Evolutionary conservation across 2,329 filamentous ascomycete species (phyloP).

Genomic region (Cordyceps farinosa): DNA sequence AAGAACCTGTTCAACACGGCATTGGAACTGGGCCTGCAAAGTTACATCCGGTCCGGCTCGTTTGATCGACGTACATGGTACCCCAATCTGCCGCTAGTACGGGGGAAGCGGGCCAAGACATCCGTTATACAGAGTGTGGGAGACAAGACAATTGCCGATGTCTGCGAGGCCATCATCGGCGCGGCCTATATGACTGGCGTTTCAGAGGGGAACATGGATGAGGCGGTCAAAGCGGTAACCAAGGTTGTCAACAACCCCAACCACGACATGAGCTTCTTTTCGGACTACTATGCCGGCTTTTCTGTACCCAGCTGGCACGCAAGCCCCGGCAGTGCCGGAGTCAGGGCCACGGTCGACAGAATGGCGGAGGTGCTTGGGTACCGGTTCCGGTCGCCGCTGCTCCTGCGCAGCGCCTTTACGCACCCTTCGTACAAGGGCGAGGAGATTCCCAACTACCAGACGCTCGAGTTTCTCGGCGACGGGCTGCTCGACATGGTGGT

Average conservation of each 20-base stretch:
- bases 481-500: slow-evolving; percentile 81
- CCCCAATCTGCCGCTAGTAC: slow-evolving; percentile 69
- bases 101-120: slow-evolving; percentile 60
- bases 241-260: slow-evolving; percentile 65
- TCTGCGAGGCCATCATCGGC: slow-evolving; percentile 91
- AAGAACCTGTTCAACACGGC: slow-evolving; percentile 81
- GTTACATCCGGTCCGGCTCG: slow-evolving; percentile 76
- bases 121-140: slow-evolving; percentile 61
- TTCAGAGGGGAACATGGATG: slow-evolving; percentile 44
- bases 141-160: slow-evolving; percentile 90
- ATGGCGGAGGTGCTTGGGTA: slow-evolving; percentile 58
- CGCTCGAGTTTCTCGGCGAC: slow-evolving; percentile 89
- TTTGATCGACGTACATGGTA: slow-evolving; percentile 90
- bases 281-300: slow-evolving; percentile 71
- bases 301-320: slow-evolving; percentile 66
- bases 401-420: slow-evolving; percentile 80
- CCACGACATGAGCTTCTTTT: slow-evolving; percentile 66
- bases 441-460: slow-evolving; percentile 80
- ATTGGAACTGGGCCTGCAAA: slow-evolving; percentile 58
- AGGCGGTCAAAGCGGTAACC: slow-evolving; percentile 62
- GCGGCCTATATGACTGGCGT: slow-evolving; percentile 63
- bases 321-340: slow-evolving; percentile 53
- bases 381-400: slow-evolving; percentile 67
- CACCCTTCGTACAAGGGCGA: slow-evolving; percentile 85
- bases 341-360: slow-evolving; percentile 63